Evolutionary conservation across 2,329 filamentous ascomycete genomes (phyloP).

Genomic region (Ophiosphaerella herpotricha): DNA sequence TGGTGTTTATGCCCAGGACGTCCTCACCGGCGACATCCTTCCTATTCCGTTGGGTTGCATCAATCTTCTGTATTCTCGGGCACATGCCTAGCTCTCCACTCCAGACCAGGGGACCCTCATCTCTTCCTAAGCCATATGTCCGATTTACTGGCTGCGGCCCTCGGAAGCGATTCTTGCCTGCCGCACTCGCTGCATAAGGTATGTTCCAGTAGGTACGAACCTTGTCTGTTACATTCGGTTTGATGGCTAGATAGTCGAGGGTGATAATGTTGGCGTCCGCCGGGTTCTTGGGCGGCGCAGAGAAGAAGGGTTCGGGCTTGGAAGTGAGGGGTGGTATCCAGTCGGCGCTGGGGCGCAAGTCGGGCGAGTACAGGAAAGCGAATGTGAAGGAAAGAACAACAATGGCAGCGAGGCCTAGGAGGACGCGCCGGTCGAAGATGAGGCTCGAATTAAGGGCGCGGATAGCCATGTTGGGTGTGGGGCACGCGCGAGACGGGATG

Average conservation of each 20-base stretch:
- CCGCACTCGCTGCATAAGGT: conserved; percentile 37
- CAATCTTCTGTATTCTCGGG: conserved; percentile 41
- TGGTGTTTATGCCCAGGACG: conserved; percentile 31
- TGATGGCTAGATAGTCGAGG: conserved; percentile 38
- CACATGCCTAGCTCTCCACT: conserved; percentile 40
- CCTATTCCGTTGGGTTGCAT: conserved; percentile 28
- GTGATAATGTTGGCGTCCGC: conserved; percentile 34
- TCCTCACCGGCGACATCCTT: conserved; percentile 33
- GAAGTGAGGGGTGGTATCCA: conserved; percentile 33
- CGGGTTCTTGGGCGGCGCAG: conserved; percentile 27
- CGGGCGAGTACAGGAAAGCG: conserved; percentile 33
- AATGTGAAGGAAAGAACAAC: conserved; percentile 31
- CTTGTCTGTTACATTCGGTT: conserved; percentile 33
- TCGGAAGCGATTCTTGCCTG: conserved; percentile 36
- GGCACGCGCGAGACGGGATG: conserved; percentile 6
- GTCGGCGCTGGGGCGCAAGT: conserved; percentile 26
- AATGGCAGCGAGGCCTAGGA: conserved; percentile 24
- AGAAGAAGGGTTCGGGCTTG: conserved; percentile 25
- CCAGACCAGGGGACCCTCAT: conserved; percentile 32
- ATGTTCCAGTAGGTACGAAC: conserved; percentile 41
- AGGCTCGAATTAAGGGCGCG: conserved; percentile 31
- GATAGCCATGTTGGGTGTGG: conserved; percentile 18
- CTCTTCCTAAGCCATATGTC: conserved; percentile 28
- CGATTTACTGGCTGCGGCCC: conserved; percentile 37
- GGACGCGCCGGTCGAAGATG: conserved; percentile 32